These are phyloP conservation scores for Heliamphora pulchella DNA, from an alignment of 179 eudicot genomes.

Conservation along the genomic window DNA sequence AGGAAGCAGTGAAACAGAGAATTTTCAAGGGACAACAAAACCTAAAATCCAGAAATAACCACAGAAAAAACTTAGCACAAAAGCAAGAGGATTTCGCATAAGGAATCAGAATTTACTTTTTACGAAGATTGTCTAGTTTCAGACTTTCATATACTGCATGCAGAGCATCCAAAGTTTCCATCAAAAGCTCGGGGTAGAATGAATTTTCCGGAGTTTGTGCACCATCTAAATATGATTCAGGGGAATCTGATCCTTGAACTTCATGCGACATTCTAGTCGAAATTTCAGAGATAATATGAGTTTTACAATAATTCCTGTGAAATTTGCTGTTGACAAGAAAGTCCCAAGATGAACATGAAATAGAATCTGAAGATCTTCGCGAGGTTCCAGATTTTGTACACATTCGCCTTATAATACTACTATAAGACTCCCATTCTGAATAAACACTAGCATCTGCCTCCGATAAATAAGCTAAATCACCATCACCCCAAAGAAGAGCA, in stretches of 20 bases:
- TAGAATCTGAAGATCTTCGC: constrained; percentile 24
- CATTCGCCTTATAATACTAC: constrained; percentile 42
- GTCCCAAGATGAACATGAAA: constrained; percentile 69
- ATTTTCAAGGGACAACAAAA: constrained; percentile 5
- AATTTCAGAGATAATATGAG: constrained; percentile 28
- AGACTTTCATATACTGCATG: constrained; percentile 94
- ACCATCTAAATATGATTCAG: constrained; percentile 25
- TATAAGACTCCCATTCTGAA: constrained; percentile 78
- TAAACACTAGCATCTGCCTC: constrained; percentile 43
- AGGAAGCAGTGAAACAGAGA: neutral
- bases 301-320: constrained; percentile 49
- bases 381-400: constrained; percentile 32
- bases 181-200: constrained; percentile 41
- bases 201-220: constrained; percentile 26
- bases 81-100: constrained; percentile 1
- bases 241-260: constrained; percentile 24
- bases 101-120: constrained; percentile 39
- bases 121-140: constrained; percentile 79
- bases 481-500: constrained; percentile 64
- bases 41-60: neutral
- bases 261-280: constrained; percentile 28
- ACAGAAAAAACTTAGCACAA: neutral
- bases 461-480: constrained; percentile 40
- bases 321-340: constrained; percentile 67
- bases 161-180: constrained; percentile 64